Percentiles rank a stretch among this genome's conserved stretches.
phyloP scores from a whole-genome alignment of 441 rosid species.

The Theobroma grandiflorum region DNA sequence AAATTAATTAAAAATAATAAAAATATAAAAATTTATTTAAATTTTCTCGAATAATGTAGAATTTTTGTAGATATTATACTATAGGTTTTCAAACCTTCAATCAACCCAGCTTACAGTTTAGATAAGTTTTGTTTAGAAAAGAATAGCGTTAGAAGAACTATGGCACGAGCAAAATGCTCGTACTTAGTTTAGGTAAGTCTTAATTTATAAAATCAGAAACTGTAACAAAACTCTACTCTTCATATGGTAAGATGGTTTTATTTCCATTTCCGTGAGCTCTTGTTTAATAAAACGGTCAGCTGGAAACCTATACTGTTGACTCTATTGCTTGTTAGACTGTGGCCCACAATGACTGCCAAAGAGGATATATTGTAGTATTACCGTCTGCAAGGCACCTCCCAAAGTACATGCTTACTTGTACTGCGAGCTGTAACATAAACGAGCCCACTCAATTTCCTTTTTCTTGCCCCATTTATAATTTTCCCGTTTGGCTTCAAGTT shows the following conservation, averaged over 20 bases:
- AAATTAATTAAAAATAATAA: too few relatives aligned
- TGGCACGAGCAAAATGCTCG: too few relatives aligned
- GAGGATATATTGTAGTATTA: background rate
- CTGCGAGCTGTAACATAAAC: background rate
- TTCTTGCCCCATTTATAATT: background rate
- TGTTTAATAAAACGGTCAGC: background rate
- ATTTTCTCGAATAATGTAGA: too few relatives aligned
- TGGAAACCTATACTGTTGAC: background rate
- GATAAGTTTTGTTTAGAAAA: too few relatives aligned
- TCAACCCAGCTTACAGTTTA: too few relatives aligned
- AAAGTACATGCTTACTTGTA: background rate
- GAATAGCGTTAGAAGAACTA: too few relatives aligned
- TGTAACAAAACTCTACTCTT: background rate
- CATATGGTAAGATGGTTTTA: background rate
- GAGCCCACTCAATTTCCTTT: background rate
- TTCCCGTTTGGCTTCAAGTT: background rate
- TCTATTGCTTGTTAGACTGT: too few relatives aligned
- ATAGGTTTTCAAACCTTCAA: too few relatives aligned
- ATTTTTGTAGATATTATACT: too few relatives aligned
- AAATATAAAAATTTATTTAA: too few relatives aligned
- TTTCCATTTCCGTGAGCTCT: conserved; percentile 1
- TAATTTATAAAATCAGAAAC: background rate
- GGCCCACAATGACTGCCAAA: background rate
- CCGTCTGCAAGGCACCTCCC: background rate
- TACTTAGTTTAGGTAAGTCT: background rate